Percentiles rank a stretch among this genome's conserved stretches.
These are phyloP conservation scores for Geoglossum cookeanum DNA, from an alignment of 2,329 filamentous ascomycete genomes.

Conservation along the genomic window DNA sequence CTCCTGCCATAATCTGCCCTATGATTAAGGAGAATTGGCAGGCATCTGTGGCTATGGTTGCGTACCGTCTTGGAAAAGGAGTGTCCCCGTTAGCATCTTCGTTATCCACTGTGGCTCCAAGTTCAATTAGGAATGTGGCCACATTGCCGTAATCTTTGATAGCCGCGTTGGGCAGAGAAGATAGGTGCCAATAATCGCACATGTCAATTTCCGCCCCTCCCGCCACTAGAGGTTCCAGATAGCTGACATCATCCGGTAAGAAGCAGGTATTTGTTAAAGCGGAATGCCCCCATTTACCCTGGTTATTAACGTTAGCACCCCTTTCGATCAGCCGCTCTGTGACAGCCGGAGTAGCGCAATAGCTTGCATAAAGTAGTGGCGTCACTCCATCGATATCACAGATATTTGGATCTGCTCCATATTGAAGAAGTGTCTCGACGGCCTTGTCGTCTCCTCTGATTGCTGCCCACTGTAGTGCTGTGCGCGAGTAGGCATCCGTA, in stretches of 20 bases:
- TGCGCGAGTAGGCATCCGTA: not conserved
- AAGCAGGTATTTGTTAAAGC: not conserved
- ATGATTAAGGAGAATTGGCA: not conserved
- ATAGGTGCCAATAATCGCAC: not conserved
- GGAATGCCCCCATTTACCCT: not conserved
- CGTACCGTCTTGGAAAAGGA: not conserved
- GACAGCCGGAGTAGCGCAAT: not conserved
- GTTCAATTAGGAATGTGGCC: not conserved
- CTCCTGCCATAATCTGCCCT: not conserved
- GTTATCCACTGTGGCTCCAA: not conserved
- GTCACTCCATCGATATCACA: not conserved
- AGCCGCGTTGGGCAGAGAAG: not conserved
- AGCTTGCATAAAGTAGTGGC: not conserved
- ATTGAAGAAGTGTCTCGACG: not conserved
- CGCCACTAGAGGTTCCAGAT: not conserved
- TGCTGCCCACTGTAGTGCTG: not conserved
- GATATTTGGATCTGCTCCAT: not conserved
- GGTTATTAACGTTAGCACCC: not conserved
- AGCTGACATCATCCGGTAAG: not conserved
- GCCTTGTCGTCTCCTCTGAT: not conserved
- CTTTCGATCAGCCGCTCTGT: not conserved
- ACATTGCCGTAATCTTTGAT: not conserved
- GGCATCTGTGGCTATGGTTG: not conserved
- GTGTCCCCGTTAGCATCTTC: not conserved
- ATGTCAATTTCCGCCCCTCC: not conserved